These are phyloP conservation scores for Astrephomene gubernaculifera DNA, from an alignment of 139 green algal species.

Conservation along the genomic window DNA sequence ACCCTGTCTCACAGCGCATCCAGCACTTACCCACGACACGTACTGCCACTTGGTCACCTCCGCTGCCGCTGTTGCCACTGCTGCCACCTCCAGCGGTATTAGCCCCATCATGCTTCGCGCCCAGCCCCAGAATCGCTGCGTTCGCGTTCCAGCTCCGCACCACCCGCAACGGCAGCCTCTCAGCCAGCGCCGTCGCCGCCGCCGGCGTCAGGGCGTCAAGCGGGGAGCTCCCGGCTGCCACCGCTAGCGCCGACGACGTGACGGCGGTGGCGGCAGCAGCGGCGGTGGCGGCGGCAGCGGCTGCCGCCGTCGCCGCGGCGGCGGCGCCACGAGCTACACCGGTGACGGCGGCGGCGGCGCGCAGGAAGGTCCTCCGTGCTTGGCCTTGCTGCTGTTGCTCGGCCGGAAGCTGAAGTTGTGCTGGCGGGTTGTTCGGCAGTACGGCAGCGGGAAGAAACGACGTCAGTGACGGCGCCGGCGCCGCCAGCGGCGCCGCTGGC, in stretches of 20 bases:
- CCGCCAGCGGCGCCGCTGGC: not conserved
- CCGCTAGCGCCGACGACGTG: slow-evolving; percentile 31
- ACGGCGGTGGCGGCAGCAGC: slow-evolving; percentile 5
- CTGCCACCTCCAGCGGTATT: not conserved
- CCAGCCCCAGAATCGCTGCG: not conserved
- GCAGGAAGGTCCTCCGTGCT: slow-evolving; percentile 15
- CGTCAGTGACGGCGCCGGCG: not conserved
- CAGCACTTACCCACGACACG: slow-evolving; percentile 33
- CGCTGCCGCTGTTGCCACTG: not conserved
- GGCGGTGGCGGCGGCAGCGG: not conserved
- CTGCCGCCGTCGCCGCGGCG: slow-evolving; percentile 15
- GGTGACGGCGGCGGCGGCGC: slow-evolving; percentile 21
- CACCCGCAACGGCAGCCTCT: slow-evolving; percentile 29
- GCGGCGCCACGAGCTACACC: slow-evolving; percentile 26
- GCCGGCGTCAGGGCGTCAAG: slow-evolving; percentile 37
- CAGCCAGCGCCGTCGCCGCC: slow-evolving; percentile 1
- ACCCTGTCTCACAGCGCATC: too few relatives aligned
- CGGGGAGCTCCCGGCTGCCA: not conserved
- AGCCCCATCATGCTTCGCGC: too few relatives aligned
- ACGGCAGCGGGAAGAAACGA: too few relatives aligned
- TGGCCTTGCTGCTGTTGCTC: not conserved
- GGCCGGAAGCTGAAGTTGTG: not conserved
- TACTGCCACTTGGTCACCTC: slow-evolving; percentile 6
- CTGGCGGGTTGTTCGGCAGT: too few relatives aligned
- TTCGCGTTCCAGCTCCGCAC: slow-evolving; percentile 22